phyloP scores from a whole-genome alignment of 345 rosid species.

The Melaleuca alternifolia region DNA sequence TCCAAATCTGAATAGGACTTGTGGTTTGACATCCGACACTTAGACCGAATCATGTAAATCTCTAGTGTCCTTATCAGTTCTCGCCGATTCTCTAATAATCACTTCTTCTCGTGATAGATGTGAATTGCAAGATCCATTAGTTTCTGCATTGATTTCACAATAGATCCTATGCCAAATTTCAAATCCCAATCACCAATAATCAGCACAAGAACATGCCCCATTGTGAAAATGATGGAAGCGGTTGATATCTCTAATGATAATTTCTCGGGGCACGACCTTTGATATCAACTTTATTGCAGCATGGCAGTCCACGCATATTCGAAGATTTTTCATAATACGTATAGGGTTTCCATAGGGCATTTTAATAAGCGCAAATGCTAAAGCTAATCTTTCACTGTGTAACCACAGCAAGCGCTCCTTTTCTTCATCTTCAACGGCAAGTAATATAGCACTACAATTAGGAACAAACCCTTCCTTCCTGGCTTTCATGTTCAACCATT shows the following conservation, averaged over 20 bases:
- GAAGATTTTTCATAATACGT: conserved; percentile 68
- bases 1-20: background rate
- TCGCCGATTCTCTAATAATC: background rate
- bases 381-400: conserved; percentile 84
- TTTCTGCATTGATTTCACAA: background rate
- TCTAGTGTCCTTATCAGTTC: background rate
- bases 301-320: conserved; percentile 78
- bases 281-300: conserved; percentile 58
- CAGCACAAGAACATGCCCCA: conserved; percentile 72
- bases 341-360: conserved; percentile 36
- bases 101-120: background rate
- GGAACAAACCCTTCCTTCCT: conserved; percentile 57
- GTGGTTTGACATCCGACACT: background rate
- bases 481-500: conserved; percentile 73
- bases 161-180: background rate
- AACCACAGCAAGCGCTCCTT: conserved; percentile 63
- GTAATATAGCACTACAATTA: conserved; percentile 37
- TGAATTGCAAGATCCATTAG: background rate
- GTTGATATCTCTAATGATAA: conserved; percentile 75
- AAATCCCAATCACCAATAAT: conserved; percentile 55
- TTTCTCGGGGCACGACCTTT: conserved; percentile 46
- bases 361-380: conserved; percentile 58
- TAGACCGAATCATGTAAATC: background rate
- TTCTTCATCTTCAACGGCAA: conserved; percentile 42
- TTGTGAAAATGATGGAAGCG: conserved; percentile 68